A percentile compares a stretch with the other conserved stretches of the same genome.
These are phyloP conservation scores for Camellia granthamiana DNA, from an alignment of 148 eudicot genomes.

Conservation along the genomic window DNA sequence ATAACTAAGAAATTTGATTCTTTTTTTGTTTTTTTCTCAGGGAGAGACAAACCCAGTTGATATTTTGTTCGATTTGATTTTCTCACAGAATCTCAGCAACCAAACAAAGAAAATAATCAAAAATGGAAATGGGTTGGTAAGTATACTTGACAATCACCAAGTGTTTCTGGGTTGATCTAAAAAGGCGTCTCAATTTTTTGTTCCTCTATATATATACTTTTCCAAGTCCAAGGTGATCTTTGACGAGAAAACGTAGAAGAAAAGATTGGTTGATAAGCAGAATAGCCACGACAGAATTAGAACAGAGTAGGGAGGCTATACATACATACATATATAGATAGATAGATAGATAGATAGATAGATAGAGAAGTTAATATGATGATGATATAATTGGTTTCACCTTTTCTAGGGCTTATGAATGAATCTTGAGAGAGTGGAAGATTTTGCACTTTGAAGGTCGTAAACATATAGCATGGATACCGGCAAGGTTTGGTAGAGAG, in stretches of 20 bases:
- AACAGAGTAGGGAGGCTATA: constrained; percentile 1
- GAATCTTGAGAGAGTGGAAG: too few relatives aligned
- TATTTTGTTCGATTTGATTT: background rate
- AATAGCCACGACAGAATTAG: constrained; percentile 1
- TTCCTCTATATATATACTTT: background rate
- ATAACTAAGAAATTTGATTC: background rate
- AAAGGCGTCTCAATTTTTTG: background rate
- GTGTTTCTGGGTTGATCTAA: background rate
- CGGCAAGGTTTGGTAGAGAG: too few relatives aligned
- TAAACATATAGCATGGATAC: too few relatives aligned
- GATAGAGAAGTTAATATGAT: too few relatives aligned
- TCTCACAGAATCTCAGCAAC: constrained; percentile 2
- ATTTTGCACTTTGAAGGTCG: too few relatives aligned
- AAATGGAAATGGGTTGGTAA: background rate
- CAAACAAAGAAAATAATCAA: constrained; percentile 9
- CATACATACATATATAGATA: background rate
- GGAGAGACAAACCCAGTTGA: background rate
- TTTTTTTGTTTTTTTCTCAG: background rate
- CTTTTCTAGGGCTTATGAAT: too few relatives aligned
- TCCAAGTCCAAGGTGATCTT: background rate
- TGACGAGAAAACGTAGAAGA: background rate
- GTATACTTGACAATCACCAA: constrained; percentile 6
- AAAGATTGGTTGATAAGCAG: background rate
- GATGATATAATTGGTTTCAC: too few relatives aligned
- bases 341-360: too few relatives aligned